Conservation (phyloP, 2,329 filamentous ascomycete genomes). For the Coccinonectria pachysandricola region DNA sequence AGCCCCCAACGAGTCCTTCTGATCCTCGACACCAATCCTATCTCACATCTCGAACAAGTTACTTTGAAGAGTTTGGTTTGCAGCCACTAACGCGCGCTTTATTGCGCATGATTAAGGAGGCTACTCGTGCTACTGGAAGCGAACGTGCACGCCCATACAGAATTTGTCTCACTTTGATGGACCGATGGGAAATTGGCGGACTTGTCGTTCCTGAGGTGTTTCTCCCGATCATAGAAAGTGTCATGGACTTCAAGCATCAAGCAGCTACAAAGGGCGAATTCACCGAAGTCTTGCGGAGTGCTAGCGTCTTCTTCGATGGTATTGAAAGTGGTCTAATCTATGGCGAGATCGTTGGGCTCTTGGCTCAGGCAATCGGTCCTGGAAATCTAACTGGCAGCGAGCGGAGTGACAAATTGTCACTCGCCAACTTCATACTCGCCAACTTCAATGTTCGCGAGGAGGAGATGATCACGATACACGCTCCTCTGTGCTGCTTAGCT, state of each 20-base stretch:
- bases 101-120: conserved; percentile 58
- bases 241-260: conserved; percentile 60
- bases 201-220: conserved; percentile 83
- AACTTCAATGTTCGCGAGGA: conserved; percentile 94
- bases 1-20: conserved; percentile 33
- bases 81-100: conserved; percentile 64
- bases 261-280: conserved; percentile 61
- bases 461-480: conserved; percentile 84
- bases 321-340: conserved; percentile 93
- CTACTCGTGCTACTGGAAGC: conserved; percentile 22
- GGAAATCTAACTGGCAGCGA: conserved; percentile 33
- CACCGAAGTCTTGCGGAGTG: conserved; percentile 80
- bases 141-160: conserved; percentile 79
- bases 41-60: conserved; percentile 55
- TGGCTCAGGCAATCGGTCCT: conserved; percentile 48
- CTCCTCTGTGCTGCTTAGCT: conserved; percentile 52
- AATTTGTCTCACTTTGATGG: conserved; percentile 92
- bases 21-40: conserved; percentile 35
- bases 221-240: conserved; percentile 71
- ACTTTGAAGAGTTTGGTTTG: conserved; percentile 75
- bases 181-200: conserved; percentile 93
- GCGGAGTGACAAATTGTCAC: conserved; percentile 52
- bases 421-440: conserved; percentile 71
- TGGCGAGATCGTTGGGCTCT: conserved; percentile 62
- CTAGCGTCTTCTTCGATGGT: conserved; percentile 93